Conservation (phyloP, 2,329 filamentous ascomycete genomes). For the Penicillium psychrosexuale region DNA sequence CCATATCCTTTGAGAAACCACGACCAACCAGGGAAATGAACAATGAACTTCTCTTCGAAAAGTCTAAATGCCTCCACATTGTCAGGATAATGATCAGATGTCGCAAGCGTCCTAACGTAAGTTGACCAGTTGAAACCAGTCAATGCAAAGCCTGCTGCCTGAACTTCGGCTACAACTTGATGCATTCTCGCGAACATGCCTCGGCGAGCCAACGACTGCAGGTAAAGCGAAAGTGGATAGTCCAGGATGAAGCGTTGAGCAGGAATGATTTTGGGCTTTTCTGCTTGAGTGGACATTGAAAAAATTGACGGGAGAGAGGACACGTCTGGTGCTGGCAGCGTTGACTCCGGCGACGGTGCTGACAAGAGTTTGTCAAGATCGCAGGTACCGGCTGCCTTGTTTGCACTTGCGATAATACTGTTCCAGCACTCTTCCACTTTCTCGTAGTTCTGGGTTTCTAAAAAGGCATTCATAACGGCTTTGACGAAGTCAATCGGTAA, state of each 20-base stretch:
- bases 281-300: background rate
- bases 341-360: background rate
- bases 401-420: constrained; percentile 55
- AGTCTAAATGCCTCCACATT: constrained; percentile 60
- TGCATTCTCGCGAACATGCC: constrained; percentile 54
- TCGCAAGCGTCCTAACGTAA: constrained; percentile 66
- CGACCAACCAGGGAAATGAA: constrained; percentile 72
- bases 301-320: background rate
- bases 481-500: constrained; percentile 57
- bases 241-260: constrained; percentile 50
- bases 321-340: background rate
- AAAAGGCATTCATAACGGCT: constrained; percentile 66
- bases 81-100: constrained; percentile 56
- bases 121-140: constrained; percentile 78
- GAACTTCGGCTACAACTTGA: constrained; percentile 54
- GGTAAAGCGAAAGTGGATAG: constrained; percentile 50
- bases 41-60: constrained; percentile 77
- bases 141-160: constrained; percentile 66
- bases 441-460: constrained; percentile 55
- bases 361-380: constrained; percentile 22
- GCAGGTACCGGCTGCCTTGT: constrained; percentile 42
- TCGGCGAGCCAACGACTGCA: constrained; percentile 52
- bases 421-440: constrained; percentile 67
- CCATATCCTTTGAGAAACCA: constrained; percentile 35
- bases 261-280: constrained; percentile 28